Base-by-base conservation (phyloP, 2,329 filamentous ascomycete species). In the Fusarium armeniacum region DNA sequence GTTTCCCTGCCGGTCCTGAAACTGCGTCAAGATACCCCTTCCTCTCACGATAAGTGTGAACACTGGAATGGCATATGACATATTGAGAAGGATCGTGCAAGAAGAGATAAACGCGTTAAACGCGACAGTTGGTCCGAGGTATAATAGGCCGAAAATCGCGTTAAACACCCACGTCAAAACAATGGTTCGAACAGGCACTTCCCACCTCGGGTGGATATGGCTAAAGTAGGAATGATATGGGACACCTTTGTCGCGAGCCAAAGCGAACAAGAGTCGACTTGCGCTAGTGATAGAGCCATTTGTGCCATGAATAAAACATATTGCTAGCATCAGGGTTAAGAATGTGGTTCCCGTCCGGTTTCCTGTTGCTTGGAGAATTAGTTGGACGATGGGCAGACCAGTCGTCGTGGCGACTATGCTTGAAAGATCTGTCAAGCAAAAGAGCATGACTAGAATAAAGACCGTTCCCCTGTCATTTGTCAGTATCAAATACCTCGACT, bases 301-400 rank as follows among this genome's bases (percentile, higher is more conserved):
- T 11, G 81, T 83, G 18, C 83, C 83, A 30, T 83, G 82, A 43
- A 84, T 76, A 47, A 84, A 84, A 64, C 82, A 83, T 0, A 84
- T 71, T 1, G 76, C 77, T 1, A 84, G 67, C 71, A 81, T 79
- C 24, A 84, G 71, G 20, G 78, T 79, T 12, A 85, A 52, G 5
- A 84, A 69, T 12, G 81, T 81, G 1, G 82, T 78, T 1, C 76
- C 82, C 0, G 77, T 79, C 2, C 79, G 77, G 30, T 74, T 82
- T 1, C 77, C 74, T 0, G 82, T 84, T 0, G 78, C 79, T 58
- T 83, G 82, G 9, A 81, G 75, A 56, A 84, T 79, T 7, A 85
- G 74, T 44, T 85, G 82, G 36, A 82, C 75, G 52, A 84, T 82
- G 6, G 83, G 82, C 76, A 84, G 81, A 4, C 81, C 80, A 0